Evolutionary conservation across 2,329 filamentous ascomycete species (phyloP), one percentile per base, ranked within the genome.

Genomic region (Botryotinia globosa): DNA sequence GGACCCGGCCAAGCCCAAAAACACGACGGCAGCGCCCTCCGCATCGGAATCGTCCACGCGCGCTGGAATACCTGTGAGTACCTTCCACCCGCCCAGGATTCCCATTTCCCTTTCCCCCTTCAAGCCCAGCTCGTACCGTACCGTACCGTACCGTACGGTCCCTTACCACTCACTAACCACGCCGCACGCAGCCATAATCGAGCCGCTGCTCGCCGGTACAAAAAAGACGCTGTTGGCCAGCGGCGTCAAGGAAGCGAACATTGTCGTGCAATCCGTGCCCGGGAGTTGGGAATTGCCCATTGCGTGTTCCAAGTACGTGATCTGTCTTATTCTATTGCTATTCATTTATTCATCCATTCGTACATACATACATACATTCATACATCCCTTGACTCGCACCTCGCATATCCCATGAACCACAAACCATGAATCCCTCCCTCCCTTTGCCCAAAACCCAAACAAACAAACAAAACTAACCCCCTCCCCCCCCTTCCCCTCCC

Each of bases 231-330:
- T 99, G 72, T 84, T 91, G 48, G 88, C 88, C 61, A 89, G 91
- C 70, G 96, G 96, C 72, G 95, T 99, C 72, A 90, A 90, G 81
- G 90, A 94, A 80, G 89, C 92, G 79, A 97, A 98, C 83, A 97
- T 99, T 80, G 89, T 94, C 71, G 85, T 94, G 56, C 92, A 98
- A 84, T 93, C 91, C 68, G 96, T 98, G 48, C 96, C 96, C 0
- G 96, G 96, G 70, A 93, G 92, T 76, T 99, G 97, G 88, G 96
- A 99, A 84, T 87, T 99, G 61, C 96, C 96, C 69, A 93, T 95
- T 80, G 94, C 94, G 59, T 92, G 91, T 95, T 78, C 77, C 10
- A 79, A 79, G 79, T 80, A 75, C 45, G 69, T 48, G 68, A 32
- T 54, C 7, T 29, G 7, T 14, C 32, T 29, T 18, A 29, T 32